Evolutionary conservation across 768 basidiomycete genomes (phyloP), one percentile per base, ranked within the genome.

Genomic region (Auricularia sp.): DNA sequence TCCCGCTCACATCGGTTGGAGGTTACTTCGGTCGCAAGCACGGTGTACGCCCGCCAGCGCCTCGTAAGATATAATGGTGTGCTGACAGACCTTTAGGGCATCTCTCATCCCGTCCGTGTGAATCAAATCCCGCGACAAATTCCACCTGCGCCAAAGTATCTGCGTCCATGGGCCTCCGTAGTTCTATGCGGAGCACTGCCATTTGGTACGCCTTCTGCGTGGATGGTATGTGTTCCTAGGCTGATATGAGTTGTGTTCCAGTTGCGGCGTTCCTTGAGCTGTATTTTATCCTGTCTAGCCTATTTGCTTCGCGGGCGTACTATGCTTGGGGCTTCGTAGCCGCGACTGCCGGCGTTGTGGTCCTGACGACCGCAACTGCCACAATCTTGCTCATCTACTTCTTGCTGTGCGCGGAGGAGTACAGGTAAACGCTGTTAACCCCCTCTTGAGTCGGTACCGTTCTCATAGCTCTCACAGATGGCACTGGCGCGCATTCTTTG

Each of bases 281-380:
- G 11, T 97, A 93, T 75, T 97, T 94, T 72, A 85, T 96, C 54
- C 79, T 98, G 65, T 91, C 93, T 12, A 90, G 87, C 70, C 80
- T 98, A 34, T 98, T 97, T 70, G 94, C 94, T 29, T 89, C 92
- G 10, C 83, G 91, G 39, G 90, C 89, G 56, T 96, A 94, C 77
- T 98, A 97, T 73, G 96, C 96, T 11, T 98, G 98, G 72, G 96
- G 96, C 16, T 98, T 98, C 78, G 76, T 98, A 54, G 90, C 93
- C 34, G 77, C 98, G 63, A 95, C 93, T 0, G 88, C 89, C 61
- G 81, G 83, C 14, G 85, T 98, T 35, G 90, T 94, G 34, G 81
- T 82, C 61, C 77, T 98, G 36, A 97, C 93, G 16, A 89, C 93
- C 0, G 95, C 93, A 3, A 96, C 95, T 0, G 90, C 94, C 47